A percentile compares a stretch with the other conserved stretches of the same genome.
Evolutionary conservation across 202 grass and related monocot genomes (phyloP).

Genomic region (Zoysia matrella): DNA sequence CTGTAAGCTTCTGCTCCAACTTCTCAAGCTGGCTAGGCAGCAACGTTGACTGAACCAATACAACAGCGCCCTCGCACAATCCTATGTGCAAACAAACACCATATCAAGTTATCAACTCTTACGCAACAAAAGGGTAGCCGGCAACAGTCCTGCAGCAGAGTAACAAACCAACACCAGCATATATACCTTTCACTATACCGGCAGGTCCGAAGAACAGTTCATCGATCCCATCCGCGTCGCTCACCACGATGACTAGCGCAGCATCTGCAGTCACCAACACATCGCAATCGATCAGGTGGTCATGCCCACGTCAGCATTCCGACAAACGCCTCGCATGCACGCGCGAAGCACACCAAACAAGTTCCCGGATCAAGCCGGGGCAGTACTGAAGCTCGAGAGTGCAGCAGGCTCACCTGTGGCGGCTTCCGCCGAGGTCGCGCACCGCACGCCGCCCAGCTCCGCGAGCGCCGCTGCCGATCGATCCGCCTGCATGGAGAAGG

Average conservation of each 20-base stretch:
- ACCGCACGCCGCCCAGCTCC: constrained; percentile 32
- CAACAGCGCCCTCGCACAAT: constrained; percentile 48
- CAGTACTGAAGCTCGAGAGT: background rate
- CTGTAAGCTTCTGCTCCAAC: constrained; percentile 65
- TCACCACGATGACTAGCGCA: constrained; percentile 57
- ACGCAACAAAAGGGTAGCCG: constrained; percentile 10
- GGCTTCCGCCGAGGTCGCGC: constrained; percentile 50
- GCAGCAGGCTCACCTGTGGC: constrained; percentile 41
- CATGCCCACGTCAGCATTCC: constrained; percentile 16
- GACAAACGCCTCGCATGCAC: constrained; percentile 26
- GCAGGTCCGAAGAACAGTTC: constrained; percentile 61
- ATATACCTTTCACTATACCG: constrained; percentile 56
- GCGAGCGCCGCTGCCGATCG: constrained; percentile 27
- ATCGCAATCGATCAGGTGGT: constrained; percentile 19
- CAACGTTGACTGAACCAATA: constrained; percentile 64
- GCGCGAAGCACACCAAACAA: background rate
- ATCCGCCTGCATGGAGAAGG: constrained; percentile 35
- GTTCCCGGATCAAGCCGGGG: background rate
- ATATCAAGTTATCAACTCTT: constrained; percentile 2
- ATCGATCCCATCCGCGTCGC: constrained; percentile 50
- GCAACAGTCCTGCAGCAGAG: constrained; percentile 17
- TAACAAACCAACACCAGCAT: background rate
- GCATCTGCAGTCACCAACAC: constrained; percentile 58
- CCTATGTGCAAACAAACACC: constrained; percentile 53
- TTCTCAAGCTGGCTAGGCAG: constrained; percentile 63